phyloP scores from a whole-genome alignment of 2,329 filamentous ascomycete species.

The Trichoderma sp. region DNA sequence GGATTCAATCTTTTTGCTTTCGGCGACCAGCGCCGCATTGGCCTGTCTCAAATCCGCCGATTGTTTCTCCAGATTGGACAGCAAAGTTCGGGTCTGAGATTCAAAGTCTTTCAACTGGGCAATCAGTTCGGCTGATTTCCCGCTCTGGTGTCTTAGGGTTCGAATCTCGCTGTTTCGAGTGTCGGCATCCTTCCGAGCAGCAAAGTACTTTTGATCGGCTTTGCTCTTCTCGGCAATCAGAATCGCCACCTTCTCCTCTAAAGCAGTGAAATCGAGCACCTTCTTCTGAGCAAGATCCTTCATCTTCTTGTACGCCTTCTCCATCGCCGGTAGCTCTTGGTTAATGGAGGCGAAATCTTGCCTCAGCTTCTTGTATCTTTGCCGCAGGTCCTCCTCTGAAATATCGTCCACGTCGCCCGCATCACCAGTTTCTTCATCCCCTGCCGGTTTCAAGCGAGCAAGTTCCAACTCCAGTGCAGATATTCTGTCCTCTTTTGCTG shows the following conservation, averaged over 20 bases:
- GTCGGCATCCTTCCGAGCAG: conserved; percentile 91
- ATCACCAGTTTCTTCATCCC: conserved; percentile 49
- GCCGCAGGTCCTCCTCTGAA: conserved; percentile 68
- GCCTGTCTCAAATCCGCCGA: conserved; percentile 78
- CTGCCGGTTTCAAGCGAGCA: conserved; percentile 62
- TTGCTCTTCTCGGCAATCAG: conserved; percentile 89
- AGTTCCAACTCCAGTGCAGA: conserved; percentile 79
- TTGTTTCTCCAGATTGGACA: conserved; percentile 89
- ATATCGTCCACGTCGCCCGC: conserved; percentile 57
- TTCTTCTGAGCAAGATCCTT: conserved; percentile 84
- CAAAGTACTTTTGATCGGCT: conserved; percentile 97
- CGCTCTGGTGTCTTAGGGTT: conserved; percentile 76
- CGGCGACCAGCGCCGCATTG: conserved; percentile 67
- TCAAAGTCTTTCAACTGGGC: conserved; percentile 91
- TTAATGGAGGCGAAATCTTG: conserved; percentile 82
- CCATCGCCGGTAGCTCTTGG: conserved; percentile 84
- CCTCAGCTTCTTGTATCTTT: conserved; percentile 73
- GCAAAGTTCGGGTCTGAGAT: conserved; percentile 69
- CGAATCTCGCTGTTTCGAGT: conserved; percentile 78
- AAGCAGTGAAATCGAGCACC: conserved; percentile 70
- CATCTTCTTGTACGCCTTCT: conserved; percentile 87
- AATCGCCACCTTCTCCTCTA: conserved; percentile 77
- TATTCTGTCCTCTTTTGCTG: conserved; percentile 79
- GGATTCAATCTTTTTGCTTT: conserved; percentile 75
- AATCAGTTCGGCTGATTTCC: conserved; percentile 91